Percentiles rank a stretch among this genome's conserved stretches.
These are phyloP conservation scores for Ustilago vetiveriae DNA, from an alignment of 1,284 basidiomycete species.

Conservation along the genomic window DNA sequence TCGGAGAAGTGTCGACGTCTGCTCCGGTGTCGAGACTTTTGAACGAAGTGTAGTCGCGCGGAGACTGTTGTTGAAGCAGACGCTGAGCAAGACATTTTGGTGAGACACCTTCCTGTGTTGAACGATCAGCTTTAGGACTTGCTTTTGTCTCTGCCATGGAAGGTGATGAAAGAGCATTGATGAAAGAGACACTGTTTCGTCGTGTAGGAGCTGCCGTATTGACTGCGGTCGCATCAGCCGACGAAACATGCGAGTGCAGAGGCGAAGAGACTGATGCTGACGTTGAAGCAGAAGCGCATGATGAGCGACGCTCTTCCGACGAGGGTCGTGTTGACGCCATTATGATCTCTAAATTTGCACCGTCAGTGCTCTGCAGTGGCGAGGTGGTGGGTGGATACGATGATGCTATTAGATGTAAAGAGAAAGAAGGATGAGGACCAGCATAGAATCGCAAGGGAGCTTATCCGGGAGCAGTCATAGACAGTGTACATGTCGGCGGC, in stretches of 20 bases:
- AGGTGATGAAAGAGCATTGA: neutral
- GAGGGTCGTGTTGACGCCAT: slow-evolving; percentile 18
- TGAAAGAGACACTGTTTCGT: slow-evolving; percentile 35
- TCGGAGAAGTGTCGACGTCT: slow-evolving; percentile 21
- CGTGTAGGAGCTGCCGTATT: slow-evolving; percentile 42
- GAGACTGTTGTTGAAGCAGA: slow-evolving; percentile 30
- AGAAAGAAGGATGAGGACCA: too few relatives aligned
- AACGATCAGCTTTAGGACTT: neutral
- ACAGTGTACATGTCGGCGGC: neutral
- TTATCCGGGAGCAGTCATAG: neutral
- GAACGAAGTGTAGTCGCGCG: neutral
- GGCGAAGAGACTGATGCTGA: slow-evolving; percentile 11
- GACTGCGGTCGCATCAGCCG: slow-evolving; percentile 42
- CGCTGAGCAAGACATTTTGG: slow-evolving; percentile 43
- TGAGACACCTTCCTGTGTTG: slow-evolving; percentile 17
- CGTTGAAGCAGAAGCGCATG: slow-evolving; percentile 14
- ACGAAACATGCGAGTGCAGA: slow-evolving; percentile 21
- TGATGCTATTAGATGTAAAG: neutral
- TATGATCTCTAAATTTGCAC: too few relatives aligned
- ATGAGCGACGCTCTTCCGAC: slow-evolving; percentile 5
- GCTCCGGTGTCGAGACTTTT: neutral
- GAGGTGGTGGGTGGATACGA: too few relatives aligned
- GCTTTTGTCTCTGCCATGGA: neutral
- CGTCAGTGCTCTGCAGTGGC: too few relatives aligned
- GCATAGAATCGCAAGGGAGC: too few relatives aligned